Evolutionary conservation across 225 moss, liverwort and hornwort genomes (phyloP).

Genomic region (Physcomitrium patens): DNA sequence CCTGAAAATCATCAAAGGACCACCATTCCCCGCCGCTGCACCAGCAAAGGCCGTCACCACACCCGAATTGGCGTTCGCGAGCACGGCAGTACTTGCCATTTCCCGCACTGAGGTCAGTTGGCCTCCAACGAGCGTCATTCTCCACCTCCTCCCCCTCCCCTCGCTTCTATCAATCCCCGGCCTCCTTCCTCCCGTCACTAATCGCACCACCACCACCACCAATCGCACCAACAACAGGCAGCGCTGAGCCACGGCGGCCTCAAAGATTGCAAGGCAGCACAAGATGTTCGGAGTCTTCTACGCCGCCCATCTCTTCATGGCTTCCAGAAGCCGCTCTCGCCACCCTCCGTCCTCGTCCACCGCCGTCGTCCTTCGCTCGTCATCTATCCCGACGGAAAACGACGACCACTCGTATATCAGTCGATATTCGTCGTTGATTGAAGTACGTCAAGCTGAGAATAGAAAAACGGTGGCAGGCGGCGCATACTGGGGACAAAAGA

Average conservation of each 20-base stretch:
- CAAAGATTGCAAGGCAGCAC: constrained; percentile 1
- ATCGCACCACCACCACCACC: neutral
- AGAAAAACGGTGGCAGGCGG: too few species aligned
- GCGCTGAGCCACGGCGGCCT: neutral
- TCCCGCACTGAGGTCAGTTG: constrained; percentile 42
- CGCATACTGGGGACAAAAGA: too few species aligned
- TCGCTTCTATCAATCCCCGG: neutral
- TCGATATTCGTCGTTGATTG: too few species aligned
- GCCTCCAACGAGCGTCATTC: constrained; percentile 37
- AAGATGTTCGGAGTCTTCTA: neutral
- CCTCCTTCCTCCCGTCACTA: neutral
- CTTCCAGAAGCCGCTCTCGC: constrained; percentile 26
- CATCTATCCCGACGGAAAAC: too few species aligned
- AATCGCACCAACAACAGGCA: neutral
- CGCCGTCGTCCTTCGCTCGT: too few species aligned
- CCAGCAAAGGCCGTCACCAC: constrained; percentile 35
- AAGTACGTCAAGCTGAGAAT: too few species aligned
- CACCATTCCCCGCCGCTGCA: constrained; percentile 36
- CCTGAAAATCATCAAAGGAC: constrained; percentile 35
- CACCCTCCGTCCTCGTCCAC: constrained; percentile 8
- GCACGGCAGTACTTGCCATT: constrained; percentile 39
- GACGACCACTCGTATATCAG: too few species aligned
- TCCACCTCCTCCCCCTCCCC: neutral
- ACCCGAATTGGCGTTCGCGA: constrained; percentile 47
- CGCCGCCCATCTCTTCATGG: constrained; percentile 19